Base-by-base conservation (phyloP, 495 filamentous ascomycete species). In the Neurospora africana region DNA sequence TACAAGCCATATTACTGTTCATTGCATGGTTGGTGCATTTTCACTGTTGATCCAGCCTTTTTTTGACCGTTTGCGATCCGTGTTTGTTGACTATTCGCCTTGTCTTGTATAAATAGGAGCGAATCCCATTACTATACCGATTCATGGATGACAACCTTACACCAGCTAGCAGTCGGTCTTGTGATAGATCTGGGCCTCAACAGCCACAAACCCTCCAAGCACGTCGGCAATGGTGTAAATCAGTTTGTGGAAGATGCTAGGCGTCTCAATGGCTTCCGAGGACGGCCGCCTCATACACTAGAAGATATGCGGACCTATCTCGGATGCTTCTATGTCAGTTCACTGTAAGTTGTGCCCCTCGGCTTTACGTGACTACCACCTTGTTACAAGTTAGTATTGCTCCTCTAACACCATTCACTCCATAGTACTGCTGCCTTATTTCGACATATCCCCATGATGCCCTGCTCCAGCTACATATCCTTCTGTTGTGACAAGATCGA, bases 291-390 rank as follows among this genome's bases (percentile, higher is more conserved):
- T 17, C 72, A 73, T 44, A 73, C 72, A 21, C 68, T 73, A 0
- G 72, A 78, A 13, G 77, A 79, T 30, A 75, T 75, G 69, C 73
- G 78, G 23, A 69, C 75, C 19, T 68, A 76, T 27, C 71, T 78
- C 21, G 78, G 75, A 5, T 73, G 68, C 68, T 78, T 70, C 21
- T 75, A 75, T 35, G 15, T 74, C 30, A 65, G 72, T 19, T 78
- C 77, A 4, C 35, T 72, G 76, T 79, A 40, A 69, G 72, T 69
- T 58, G 47, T 6, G 6, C 19, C 13, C 17, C 1, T 7, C 71
- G 15, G 27, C 15, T 5, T 70, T 37, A 19, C 35, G 27, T 40
- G 23, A 35, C 17, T n/a, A 65, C 6, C 53, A 2, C 27, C 13
- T 3, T 33, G n/a, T 19, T 19, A 13, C 38, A 6, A 6, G 33